phyloP scores from a whole-genome alignment of 2,329 filamentous ascomycete genomes.

The Neopestalotiopsis clavispora region DNA sequence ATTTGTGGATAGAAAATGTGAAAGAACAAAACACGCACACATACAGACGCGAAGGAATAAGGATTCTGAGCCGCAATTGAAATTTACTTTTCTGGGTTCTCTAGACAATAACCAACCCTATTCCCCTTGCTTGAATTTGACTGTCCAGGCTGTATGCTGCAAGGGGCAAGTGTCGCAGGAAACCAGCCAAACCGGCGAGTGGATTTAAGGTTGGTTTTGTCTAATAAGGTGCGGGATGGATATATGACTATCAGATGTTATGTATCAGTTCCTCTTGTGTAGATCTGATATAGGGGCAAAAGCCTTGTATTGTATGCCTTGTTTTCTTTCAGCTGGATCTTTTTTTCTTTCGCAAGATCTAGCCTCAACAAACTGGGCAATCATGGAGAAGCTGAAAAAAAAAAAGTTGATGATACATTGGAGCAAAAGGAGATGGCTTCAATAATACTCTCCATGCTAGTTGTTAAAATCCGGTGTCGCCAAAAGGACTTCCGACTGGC shows the following conservation, averaged over 20 bases:
- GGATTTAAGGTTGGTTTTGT: neutral
- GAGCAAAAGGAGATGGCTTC: neutral
- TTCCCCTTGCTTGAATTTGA: neutral
- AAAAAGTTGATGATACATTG: neutral
- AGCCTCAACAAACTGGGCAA: neutral
- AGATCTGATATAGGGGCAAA: neutral
- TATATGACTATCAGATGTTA: neutral
- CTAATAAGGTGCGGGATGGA: neutral
- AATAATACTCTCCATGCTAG: neutral
- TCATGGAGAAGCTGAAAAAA: too few relatives aligned
- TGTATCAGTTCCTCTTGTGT: neutral
- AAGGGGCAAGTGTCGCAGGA: neutral
- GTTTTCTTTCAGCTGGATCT: neutral
- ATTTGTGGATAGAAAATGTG: neutral
- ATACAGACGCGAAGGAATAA: neutral
- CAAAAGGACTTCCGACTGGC: neutral
- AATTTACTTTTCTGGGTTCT: neutral
- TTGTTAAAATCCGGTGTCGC: neutral
- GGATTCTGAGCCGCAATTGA: neutral
- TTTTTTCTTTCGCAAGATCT: neutral
- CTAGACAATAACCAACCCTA: neutral
- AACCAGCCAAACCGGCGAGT: neutral
- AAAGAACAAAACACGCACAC: neutral
- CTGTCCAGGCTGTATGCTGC: neutral
- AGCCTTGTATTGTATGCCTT: neutral